phyloP scores from a whole-genome alignment of 225 moss, liverwort and hornwort genomes.

The Pleurozium schreberi region DNA sequence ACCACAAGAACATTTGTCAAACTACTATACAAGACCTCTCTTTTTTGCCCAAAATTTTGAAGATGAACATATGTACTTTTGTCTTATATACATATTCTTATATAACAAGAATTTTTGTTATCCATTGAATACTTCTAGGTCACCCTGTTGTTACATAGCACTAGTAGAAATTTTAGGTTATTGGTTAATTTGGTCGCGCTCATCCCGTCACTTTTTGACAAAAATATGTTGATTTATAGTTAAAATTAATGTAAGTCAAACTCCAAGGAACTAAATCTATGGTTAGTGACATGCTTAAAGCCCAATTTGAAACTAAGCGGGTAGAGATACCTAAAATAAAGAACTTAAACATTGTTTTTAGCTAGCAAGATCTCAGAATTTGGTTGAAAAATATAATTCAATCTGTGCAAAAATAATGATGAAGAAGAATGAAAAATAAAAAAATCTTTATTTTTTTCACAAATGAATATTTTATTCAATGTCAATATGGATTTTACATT shows the following conservation, averaged over 20 bases:
- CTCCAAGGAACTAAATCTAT: rapidly evolving
- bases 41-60: background rate
- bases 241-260: background rate
- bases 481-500: background rate
- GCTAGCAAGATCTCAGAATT: rapidly evolving
- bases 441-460: background rate
- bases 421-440: background rate
- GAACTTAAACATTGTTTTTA: background rate
- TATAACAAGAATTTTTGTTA: background rate
- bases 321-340: background rate
- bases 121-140: background rate
- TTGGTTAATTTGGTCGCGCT: too few species aligned
- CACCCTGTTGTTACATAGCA: too few species aligned
- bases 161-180: too few species aligned
- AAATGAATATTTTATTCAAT: background rate
- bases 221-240: too few species aligned
- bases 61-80: background rate
- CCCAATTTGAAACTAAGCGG: background rate
- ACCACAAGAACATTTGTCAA: background rate
- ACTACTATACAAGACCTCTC: rapidly evolving
- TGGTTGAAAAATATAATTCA: background rate
- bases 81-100: background rate
- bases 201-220: too few species aligned
- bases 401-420: background rate
- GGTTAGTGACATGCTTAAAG: too few species aligned